Conservation (phyloP, 2,329 filamentous ascomycete genomes). For the Pseudomassariella vexata region DNA sequence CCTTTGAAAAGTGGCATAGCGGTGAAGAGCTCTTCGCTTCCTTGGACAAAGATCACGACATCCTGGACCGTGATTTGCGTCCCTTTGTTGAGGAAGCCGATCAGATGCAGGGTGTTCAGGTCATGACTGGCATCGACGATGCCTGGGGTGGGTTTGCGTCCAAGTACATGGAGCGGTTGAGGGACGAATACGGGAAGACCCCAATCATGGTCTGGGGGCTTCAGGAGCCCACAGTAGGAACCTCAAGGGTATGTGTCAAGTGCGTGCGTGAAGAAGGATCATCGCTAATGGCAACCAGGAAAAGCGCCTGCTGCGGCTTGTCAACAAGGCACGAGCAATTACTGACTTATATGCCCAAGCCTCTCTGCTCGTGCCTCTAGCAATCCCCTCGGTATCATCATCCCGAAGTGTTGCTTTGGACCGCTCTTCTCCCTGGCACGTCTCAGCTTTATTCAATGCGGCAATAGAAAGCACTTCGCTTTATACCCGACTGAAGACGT, state of each 20-base stretch:
- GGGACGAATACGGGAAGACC: slow-evolving; percentile 88
- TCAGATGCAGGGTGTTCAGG: slow-evolving; percentile 80
- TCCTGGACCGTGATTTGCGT: slow-evolving; percentile 85
- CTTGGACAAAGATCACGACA: slow-evolving; percentile 73
- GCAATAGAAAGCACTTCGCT: slow-evolving; percentile 76
- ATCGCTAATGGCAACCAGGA: slow-evolving; percentile 35
- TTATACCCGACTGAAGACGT: slow-evolving; percentile 59
- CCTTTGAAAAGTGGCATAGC: slow-evolving; percentile 70
- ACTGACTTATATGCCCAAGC: slow-evolving; percentile 63
- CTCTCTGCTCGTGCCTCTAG: slow-evolving; percentile 72
- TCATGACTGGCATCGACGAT: slow-evolving; percentile 67
- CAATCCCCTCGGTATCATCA: slow-evolving; percentile 52
- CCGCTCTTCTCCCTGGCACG: slow-evolving; percentile 67
- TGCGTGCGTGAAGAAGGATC: no score
- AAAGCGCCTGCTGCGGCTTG: slow-evolving; percentile 57
- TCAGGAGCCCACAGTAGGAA: slow-evolving; percentile 53
- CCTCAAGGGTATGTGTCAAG: slow-evolving; percentile 44
- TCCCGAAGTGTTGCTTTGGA: slow-evolving; percentile 61
- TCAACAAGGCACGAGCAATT: slow-evolving; percentile 70
- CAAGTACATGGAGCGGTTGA: slow-evolving; percentile 67
- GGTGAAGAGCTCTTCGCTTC: slow-evolving; percentile 71
- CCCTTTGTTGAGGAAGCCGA: slow-evolving; percentile 92
- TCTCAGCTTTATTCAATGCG: slow-evolving; percentile 67
- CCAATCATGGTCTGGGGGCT: slow-evolving; percentile 83
- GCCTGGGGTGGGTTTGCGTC: slow-evolving; percentile 76